phyloP scores from a whole-genome alignment of 1,284 basidiomycete species.

The Puccinia novopanici region DNA sequence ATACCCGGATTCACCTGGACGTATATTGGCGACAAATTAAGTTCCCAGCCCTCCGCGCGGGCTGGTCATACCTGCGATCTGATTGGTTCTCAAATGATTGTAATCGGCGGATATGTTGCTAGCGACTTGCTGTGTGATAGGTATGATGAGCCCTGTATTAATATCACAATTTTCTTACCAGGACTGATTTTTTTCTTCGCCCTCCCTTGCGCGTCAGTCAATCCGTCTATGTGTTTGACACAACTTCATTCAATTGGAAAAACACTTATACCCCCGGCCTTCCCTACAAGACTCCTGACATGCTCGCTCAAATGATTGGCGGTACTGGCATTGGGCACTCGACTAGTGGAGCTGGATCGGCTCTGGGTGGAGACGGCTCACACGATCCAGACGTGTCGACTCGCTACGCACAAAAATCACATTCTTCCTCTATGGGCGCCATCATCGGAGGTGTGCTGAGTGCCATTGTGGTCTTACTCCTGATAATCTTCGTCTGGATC shows the following conservation, averaged over 20 bases:
- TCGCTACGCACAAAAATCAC: background rate
- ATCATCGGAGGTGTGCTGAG: constrained; percentile 34
- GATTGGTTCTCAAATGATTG: constrained; percentile 54
- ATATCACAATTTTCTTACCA: background rate
- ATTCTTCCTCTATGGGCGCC: background rate
- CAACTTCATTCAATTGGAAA: constrained; percentile 52
- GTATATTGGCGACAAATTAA: constrained; percentile 52
- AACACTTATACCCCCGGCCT: constrained; percentile 52
- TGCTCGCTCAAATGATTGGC: constrained; percentile 53
- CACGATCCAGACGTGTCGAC: constrained; percentile 34
- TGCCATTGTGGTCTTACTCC: constrained; percentile 20
- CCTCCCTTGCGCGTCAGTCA: constrained; percentile 1
- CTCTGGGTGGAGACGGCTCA: constrained; percentile 52
- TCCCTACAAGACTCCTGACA: constrained; percentile 52
- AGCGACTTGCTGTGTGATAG: constrained; percentile 55
- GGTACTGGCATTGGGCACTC: constrained; percentile 52
- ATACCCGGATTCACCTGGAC: constrained; percentile 55
- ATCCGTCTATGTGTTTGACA: constrained; percentile 55
- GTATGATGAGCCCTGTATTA: constrained; percentile 6
- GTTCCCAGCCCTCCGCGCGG: constrained; percentile 54
- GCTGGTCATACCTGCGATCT: constrained; percentile 56
- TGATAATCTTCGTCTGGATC: constrained; percentile 30
- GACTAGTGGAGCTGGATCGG: constrained; percentile 51
- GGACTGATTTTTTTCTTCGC: background rate
- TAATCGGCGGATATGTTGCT: constrained; percentile 54